Conservation (phyloP, 805 yeast species). For the Kluyveromyces wickerhamii region DNA sequence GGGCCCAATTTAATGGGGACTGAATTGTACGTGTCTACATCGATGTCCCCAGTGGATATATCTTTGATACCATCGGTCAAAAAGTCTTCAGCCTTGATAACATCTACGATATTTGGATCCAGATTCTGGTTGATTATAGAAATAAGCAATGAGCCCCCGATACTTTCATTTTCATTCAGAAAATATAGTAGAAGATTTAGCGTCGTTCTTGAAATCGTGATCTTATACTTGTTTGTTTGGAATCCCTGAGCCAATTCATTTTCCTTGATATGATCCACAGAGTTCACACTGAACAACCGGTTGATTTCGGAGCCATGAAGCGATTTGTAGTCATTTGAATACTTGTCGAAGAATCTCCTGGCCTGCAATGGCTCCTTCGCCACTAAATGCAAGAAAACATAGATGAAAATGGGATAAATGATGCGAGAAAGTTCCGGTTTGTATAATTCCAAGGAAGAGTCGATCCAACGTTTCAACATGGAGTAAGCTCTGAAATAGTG, state of each 20-base stretch:
- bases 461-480: conserved; percentile 81
- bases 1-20: conserved; percentile 68
- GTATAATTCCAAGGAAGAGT: conserved; percentile 82
- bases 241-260: conserved; percentile 75
- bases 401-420: conserved; percentile 88
- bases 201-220: conserved; percentile 74
- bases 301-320: conserved; percentile 74
- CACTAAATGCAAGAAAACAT: conserved; percentile 74
- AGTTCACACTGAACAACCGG: conserved; percentile 62
- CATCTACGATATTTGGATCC: conserved; percentile 36
- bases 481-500: conserved; percentile 74
- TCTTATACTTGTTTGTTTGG: conserved; percentile 61
- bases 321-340: conserved; percentile 61
- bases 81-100: conserved; percentile 28
- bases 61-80: conserved; percentile 31
- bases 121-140: conserved; percentile 81
- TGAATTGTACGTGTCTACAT: conserved; percentile 23
- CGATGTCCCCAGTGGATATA: conserved; percentile 26
- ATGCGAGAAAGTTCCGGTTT: conserved; percentile 79
- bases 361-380: conserved; percentile 57
- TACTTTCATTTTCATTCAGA: conserved; percentile 83
- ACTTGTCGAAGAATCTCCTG: conserved; percentile 66
- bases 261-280: conserved; percentile 74
- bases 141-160: conserved; percentile 84
- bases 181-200: conserved; percentile 78